phyloP scores from a whole-genome alignment of 345 rosid genomes.

The Linum usitatissimum region DNA sequence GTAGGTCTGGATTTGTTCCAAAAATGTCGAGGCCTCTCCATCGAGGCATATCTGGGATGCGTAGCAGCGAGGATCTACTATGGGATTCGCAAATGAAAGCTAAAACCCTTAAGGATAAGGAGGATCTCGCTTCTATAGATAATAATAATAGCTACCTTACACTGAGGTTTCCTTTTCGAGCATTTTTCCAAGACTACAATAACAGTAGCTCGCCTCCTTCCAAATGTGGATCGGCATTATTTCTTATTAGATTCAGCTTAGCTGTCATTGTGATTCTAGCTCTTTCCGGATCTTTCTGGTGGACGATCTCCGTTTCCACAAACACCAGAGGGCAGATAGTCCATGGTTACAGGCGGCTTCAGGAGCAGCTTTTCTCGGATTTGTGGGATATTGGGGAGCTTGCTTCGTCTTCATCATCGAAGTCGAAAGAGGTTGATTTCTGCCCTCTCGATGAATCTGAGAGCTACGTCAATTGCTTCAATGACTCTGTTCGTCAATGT shows the following conservation, averaged over 20 bases:
- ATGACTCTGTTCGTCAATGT: constrained; percentile 46
- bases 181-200: constrained; percentile 28
- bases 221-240: constrained; percentile 42
- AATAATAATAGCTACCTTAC: constrained; percentile 19
- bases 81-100: constrained; percentile 74
- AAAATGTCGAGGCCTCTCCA: constrained; percentile 75
- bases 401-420: constrained; percentile 49
- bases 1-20: not conserved
- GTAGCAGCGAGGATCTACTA: constrained; percentile 39
- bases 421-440: constrained; percentile 62
- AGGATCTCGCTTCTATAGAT: constrained; percentile 38
- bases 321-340: constrained; percentile 59
- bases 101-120: constrained; percentile 51
- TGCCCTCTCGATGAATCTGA: constrained; percentile 65
- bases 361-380: constrained; percentile 80
- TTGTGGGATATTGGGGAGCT: constrained; percentile 89
- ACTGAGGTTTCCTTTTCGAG: constrained; percentile 47
- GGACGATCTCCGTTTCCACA: constrained; percentile 73
- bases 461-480: constrained; percentile 81
- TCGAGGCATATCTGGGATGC: constrained; percentile 49
- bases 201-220: constrained; percentile 36
- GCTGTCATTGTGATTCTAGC: constrained; percentile 54
- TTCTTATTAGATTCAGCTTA: constrained; percentile 62
- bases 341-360: constrained; percentile 74
- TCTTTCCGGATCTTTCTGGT: constrained; percentile 79